Evolutionary conservation across 164 flowering plant species (phyloP), one percentile per base, ranked within the genome.

Genomic region (Berberis vulgaris): DNA sequence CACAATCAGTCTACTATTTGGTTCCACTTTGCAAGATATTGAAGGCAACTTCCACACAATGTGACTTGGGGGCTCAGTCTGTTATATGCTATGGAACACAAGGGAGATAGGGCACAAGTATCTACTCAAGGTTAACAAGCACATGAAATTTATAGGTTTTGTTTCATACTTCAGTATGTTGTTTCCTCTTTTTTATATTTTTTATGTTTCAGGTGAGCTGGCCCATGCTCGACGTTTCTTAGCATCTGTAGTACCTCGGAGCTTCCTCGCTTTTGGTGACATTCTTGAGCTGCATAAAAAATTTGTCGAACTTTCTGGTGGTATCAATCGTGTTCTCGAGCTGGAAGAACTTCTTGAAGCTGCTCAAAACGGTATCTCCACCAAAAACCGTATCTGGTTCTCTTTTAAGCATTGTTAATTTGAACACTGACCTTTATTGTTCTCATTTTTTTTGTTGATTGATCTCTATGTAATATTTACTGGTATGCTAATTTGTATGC

Each of bases 11-110:
- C n/a, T n/a, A n/a, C n/a, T n/a, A n/a, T n/a, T n/a, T n/a, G n/a
- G n/a, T n/a, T n/a, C n/a, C n/a, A n/a, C n/a, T n/a, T n/a, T n/a
- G n/a, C n/a, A n/a, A n/a, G n/a, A n/a, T n/a, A n/a, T n/a, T n/a
- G n/a, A n/a, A 95, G 87, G 81, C 99, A 95, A 74, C 89, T 95
- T 53, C 99, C 99, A 0, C 88, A 91, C 72, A 95, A 95, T 81
- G 99, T 95, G 60, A 95, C 99, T 62, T 95, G 99, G 99, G 97
- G 96, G 1, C 72, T 95, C 79, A 95, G 99, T 78, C 81, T 95
- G 78, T 73, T 95, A 59, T 95, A 95, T 81, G 97, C 97, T 8
- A 49, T 91, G 78, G 99, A 95, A 50, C 97, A 95, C 83, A 77
- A 77, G 72, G 97, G 94, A 49, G 97, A 91, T 61, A 81, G 90